These are phyloP conservation scores for Musa schizocarpa DNA, from an alignment of 176 grass and related monocot genomes.

Conservation along the genomic window DNA sequence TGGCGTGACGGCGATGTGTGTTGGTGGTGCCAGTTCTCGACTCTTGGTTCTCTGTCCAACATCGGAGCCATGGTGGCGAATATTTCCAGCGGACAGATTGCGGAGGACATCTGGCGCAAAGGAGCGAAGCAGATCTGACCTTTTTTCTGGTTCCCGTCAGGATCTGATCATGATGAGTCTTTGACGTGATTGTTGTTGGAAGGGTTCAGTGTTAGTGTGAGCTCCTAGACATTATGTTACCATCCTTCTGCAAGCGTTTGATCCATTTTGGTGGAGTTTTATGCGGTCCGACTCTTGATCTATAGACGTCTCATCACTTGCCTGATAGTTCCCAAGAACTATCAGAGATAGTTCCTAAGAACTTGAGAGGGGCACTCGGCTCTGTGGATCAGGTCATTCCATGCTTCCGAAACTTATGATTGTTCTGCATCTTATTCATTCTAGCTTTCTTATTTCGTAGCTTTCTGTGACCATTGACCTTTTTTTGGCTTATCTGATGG, in stretches of 20 bases:
- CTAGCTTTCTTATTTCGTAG: slow-evolving; percentile 10
- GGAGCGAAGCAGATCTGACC: slow-evolving; percentile 39
- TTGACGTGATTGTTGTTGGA: slow-evolving; percentile 37
- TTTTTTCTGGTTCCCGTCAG: neutral
- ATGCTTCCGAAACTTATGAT: neutral
- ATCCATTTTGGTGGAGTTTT: neutral
- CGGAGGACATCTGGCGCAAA: slow-evolving; percentile 86
- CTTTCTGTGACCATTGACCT: slow-evolving; percentile 79
- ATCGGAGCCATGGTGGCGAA: slow-evolving; percentile 90
- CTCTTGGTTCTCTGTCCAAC: slow-evolving; percentile 85
- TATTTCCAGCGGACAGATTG: slow-evolving; percentile 89
- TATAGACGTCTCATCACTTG: slow-evolving; percentile 33
- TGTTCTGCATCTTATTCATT: neutral
- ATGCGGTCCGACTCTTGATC: neutral
- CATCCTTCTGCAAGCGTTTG: neutral
- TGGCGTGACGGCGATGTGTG: neutral
- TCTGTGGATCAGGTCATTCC: slow-evolving; percentile 66
- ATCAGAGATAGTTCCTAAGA: slow-evolving; percentile 87
- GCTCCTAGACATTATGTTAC: slow-evolving; percentile 57
- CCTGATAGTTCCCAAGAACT: slow-evolving; percentile 44
- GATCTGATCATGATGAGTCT: neutral
- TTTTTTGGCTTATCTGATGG: slow-evolving; percentile 70
- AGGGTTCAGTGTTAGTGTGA: slow-evolving; percentile 92
- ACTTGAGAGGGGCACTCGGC: slow-evolving; percentile 87
- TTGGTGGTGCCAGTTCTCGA: slow-evolving; percentile 57